These are phyloP conservation scores for Fusarium succisae DNA, from an alignment of 2,329 filamentous ascomycete species.

Conservation along the genomic window DNA sequence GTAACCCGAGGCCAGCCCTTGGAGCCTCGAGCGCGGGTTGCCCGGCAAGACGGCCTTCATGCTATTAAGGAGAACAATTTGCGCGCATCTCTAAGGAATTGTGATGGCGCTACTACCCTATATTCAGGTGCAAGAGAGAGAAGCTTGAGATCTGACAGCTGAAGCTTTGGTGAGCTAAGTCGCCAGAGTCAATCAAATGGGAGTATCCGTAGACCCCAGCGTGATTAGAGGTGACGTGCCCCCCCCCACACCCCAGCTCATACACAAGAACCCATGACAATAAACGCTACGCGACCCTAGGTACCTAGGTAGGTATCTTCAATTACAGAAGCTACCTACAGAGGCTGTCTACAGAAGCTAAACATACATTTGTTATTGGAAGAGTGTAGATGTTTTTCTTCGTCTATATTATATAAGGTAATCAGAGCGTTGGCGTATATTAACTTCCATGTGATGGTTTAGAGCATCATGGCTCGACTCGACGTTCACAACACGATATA, in stretches of 20 bases:
- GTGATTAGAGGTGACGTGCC: constrained; percentile 36
- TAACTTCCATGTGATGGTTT: neutral
- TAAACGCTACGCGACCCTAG: neutral
- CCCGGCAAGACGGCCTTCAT: constrained; percentile 85
- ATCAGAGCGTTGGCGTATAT: neutral
- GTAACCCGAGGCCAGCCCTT: constrained; percentile 77
- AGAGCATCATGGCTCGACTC: neutral
- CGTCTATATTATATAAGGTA: too few relatives aligned
- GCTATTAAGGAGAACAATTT: constrained; percentile 50
- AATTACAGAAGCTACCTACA: neutral
- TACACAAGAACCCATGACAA: constrained; percentile 11
- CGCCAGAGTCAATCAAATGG: constrained; percentile 24
- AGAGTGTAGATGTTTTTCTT: neutral
- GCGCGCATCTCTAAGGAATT: constrained; percentile 35
- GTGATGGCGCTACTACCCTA: neutral
- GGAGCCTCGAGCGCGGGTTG: constrained; percentile 79
- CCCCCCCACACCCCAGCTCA: constrained; percentile 3
- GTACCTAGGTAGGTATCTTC: neutral
- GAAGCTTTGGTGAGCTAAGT: constrained; percentile 8
- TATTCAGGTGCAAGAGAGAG: constrained; percentile 8
- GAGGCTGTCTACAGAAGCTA: neutral
- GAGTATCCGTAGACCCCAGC: neutral
- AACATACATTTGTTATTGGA: neutral
- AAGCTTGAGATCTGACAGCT: constrained; percentile 4
- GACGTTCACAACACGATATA: neutral